Evolutionary conservation across 1,284 basidiomycete species (phyloP), one percentile per base, ranked within the genome.

Genomic region (Leccinum subatratum): DNA sequence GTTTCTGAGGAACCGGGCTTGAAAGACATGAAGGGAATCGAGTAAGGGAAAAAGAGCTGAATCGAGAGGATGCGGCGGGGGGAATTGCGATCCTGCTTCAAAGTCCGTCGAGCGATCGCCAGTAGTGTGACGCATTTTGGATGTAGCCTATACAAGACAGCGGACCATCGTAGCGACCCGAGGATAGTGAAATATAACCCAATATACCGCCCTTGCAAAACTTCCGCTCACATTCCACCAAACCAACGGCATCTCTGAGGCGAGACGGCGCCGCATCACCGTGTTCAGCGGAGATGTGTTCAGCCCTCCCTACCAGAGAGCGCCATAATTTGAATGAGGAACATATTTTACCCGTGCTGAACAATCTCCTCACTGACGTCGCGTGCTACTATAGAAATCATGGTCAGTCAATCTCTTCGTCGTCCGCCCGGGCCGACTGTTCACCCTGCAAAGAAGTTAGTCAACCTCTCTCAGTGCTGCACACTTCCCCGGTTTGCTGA

Each of bases 291-390:
- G 71, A 22, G 73, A 75, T 56, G 65, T 60, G 0, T 68, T 69
- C 51, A 68, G 68, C 20, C 75, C 51, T 71, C 72, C 11, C 66
- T 70, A 3, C 64, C 67, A 3, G 70, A 70, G 66, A 69, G 66
- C 45, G 66, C 67, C 18, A 64, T 73, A 28, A 63, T 67, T 9
- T 42, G 63, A 74, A 74, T 64, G 72, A 68, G 18, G 67, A 66
- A 60, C 59, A 72, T 8, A 65, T 65, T 56, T 39, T 62, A 39
- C 66, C 61, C 14, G 42, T 63, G 7, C 61, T 70, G 32, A 69
- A 66, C 28, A 64, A 64, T 25, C 64, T 74, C 39, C 51, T 73
- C 18, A 4, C 66, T 9, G 68, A 73, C 18, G 66, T 70, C 28
- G 61, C 63, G 12, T 66, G 64, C n/a, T 58, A 70, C n/a, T 58